Evolutionary conservation across 2,329 filamentous ascomycete species (phyloP).

Genomic region (Periconia macrospinosa): DNA sequence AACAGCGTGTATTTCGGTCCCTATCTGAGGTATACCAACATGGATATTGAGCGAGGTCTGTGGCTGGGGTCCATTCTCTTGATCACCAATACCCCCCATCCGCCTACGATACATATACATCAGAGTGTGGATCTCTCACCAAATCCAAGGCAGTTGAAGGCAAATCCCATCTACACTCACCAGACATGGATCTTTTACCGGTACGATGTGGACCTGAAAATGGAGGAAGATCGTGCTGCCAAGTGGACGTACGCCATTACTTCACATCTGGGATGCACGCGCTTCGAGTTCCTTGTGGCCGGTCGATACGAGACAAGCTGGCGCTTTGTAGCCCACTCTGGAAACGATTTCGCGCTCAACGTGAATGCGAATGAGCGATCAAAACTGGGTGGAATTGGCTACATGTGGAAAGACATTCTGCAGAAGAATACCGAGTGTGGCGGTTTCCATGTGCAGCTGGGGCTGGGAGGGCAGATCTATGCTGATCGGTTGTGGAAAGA

Average conservation of each 20-base stretch:
- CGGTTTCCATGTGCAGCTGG: conserved; percentile 92
- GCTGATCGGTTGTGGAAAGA: conserved; percentile 96
- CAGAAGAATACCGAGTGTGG: conserved; percentile 97
- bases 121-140: conserved; percentile 87
- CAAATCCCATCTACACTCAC: conserved; percentile 82
- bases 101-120: conserved; percentile 94
- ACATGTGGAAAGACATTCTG: conserved; percentile 99
- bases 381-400: conserved; percentile 83
- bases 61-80: conserved; percentile 95
- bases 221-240: conserved; percentile 76
- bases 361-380: conserved; percentile 84
- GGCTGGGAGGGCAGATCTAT: conserved; percentile 91
- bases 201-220: conserved; percentile 86
- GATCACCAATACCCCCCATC: conserved; percentile 86
- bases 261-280: conserved; percentile 93
- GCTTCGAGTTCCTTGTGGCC: conserved; percentile 95
- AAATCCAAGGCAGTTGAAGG: conserved; percentile 83
- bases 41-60: conserved; percentile 87
- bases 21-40: conserved; percentile 93
- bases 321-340: conserved; percentile 94
- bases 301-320: conserved; percentile 88
- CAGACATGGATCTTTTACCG: conserved; percentile 95
- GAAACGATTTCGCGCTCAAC: conserved; percentile 90
- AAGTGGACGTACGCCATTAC: conserved; percentile 99
- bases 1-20: conserved; percentile 98